Conservation (phyloP, 495 filamentous ascomycete species). For the Penicillium robsamsonii region DNA sequence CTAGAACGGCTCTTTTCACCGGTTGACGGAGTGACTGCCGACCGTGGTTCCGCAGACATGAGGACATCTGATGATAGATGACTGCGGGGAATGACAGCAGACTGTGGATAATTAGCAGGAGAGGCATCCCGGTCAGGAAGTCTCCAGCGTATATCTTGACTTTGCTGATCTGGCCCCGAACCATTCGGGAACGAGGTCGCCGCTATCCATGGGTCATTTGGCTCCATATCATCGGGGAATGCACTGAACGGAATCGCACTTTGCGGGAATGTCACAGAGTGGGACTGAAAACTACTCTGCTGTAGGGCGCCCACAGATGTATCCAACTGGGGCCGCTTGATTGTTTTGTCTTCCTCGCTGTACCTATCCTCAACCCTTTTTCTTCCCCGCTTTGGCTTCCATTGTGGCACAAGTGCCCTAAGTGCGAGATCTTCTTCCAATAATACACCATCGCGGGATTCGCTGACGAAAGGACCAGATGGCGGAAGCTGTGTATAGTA, state of each 20-base stretch:
- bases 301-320: conserved; percentile 63
- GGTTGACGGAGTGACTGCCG: conserved; percentile 63
- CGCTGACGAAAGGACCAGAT: conserved; percentile 56
- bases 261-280: conserved; percentile 51
- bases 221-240: conserved; percentile 53
- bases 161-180: conserved; percentile 27
- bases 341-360: conserved; percentile 50
- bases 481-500: conserved; percentile 85
- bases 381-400: conserved; percentile 84
- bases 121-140: conserved; percentile 54
- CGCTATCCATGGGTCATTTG: conserved; percentile 56
- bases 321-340: conserved; percentile 64
- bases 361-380: conserved; percentile 79
- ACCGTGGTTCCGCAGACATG: conserved; percentile 60
- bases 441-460: conserved; percentile 79
- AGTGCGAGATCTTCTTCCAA: conserved; percentile 92
- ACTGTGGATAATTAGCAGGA: conserved; percentile 70
- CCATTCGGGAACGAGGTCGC: conserved; percentile 34
- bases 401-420: conserved; percentile 83
- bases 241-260: conserved; percentile 62
- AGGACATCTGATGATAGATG: conserved; percentile 49
- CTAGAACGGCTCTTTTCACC: conserved; percentile 54
- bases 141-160: conserved; percentile 49
- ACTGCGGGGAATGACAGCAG: conserved; percentile 68
- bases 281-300: conserved; percentile 48